Percentiles rank a stretch among this genome's conserved stretches.
Conservation (phyloP, 2,329 filamentous ascomycete species). For the Neofusicoccum kwambonambiense region DNA sequence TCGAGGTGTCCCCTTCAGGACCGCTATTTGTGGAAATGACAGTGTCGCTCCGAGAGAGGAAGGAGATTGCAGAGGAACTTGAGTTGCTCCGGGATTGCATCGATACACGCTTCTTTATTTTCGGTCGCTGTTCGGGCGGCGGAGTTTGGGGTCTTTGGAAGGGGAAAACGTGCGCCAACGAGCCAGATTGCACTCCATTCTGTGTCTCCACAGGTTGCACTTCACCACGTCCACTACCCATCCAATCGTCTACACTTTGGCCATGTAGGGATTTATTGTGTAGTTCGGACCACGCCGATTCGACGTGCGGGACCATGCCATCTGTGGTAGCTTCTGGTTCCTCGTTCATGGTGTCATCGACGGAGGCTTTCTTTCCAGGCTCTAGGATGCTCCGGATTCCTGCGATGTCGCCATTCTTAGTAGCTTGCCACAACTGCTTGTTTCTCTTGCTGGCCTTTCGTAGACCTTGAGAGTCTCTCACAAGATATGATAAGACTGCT, state of each 20-base stretch:
- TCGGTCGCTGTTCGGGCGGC: slow-evolving; percentile 49
- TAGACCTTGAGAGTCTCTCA: slow-evolving; percentile 75
- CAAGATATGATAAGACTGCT: slow-evolving; percentile 85
- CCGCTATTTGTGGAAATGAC: slow-evolving; percentile 70
- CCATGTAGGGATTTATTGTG: slow-evolving; percentile 9
- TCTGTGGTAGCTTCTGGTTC: slow-evolving; percentile 35
- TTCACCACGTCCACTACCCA: background rate
- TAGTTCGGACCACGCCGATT: slow-evolving; percentile 17
- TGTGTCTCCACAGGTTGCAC: background rate
- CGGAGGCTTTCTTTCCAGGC: slow-evolving; percentile 48
- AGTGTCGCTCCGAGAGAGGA: slow-evolving; percentile 75
- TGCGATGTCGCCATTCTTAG: slow-evolving; percentile 71
- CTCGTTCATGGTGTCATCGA: slow-evolving; percentile 47
- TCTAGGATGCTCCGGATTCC: slow-evolving; percentile 79
- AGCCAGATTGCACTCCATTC: slow-evolving; percentile 30
- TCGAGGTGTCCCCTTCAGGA: slow-evolving; percentile 82
- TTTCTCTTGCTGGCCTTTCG: slow-evolving; percentile 85
- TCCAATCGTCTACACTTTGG: slow-evolving; percentile 8
- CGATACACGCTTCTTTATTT: slow-evolving; percentile 72
- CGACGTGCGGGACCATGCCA: slow-evolving; percentile 33
- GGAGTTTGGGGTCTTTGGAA: slow-evolving; percentile 67
- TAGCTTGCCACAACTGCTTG: slow-evolving; percentile 81
- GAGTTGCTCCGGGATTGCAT: slow-evolving; percentile 90
- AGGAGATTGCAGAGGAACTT: slow-evolving; percentile 79
- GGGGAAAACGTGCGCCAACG: slow-evolving; percentile 82